A percentile compares a stretch with the other conserved stretches of the same genome.
Evolutionary conservation across 345 rosid species (phyloP).

Genomic region (Hibiscus mutabilis): DNA sequence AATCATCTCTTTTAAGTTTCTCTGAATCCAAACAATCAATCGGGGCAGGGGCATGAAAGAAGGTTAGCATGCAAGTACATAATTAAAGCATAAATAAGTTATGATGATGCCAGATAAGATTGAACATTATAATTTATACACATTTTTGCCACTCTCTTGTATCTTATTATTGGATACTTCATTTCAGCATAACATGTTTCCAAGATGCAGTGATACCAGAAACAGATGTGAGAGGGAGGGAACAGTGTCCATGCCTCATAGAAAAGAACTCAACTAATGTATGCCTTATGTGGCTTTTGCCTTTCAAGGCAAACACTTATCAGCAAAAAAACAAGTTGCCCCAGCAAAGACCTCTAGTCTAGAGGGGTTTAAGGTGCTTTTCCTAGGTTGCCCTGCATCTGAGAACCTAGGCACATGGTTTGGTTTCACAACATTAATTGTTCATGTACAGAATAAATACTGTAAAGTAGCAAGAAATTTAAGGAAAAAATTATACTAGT

Average conservation of each 20-base stretch:
- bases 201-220: not conserved
- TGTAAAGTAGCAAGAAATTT: not conserved
- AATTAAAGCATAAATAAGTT: not conserved
- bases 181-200: not conserved
- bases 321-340: not conserved
- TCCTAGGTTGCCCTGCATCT: not conserved
- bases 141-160: not conserved
- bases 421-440: not conserved
- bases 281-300: not conserved
- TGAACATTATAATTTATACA: not conserved
- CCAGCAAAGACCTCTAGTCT: not conserved
- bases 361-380: not conserved
- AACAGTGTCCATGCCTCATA: not conserved
- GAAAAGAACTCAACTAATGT: not conserved
- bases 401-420: not conserved
- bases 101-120: not conserved
- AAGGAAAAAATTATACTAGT: not conserved
- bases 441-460: not conserved
- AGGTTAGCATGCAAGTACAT: constrained; percentile 7
- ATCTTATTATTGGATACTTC: not conserved
- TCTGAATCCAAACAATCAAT: constrained; percentile 22
- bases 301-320: not conserved
- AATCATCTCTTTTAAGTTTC: constrained; percentile 35
- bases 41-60: not conserved
- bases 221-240: not conserved